These are phyloP conservation scores for Xylaria cubensis DNA, from an alignment of 495 filamentous ascomycete genomes.

Conservation along the genomic window DNA sequence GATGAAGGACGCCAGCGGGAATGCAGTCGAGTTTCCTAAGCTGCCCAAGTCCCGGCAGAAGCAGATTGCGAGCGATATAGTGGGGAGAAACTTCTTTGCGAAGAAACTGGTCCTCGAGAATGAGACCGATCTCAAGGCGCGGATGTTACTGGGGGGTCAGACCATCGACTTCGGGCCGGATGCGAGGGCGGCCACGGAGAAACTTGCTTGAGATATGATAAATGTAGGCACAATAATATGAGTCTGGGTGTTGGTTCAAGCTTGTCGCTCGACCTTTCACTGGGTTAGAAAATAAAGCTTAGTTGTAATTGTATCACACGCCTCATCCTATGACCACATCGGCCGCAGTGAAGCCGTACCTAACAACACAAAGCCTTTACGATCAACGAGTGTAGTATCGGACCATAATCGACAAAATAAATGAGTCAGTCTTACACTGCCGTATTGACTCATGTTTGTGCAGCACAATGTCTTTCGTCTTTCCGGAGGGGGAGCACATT, in stretches of 20 bases:
- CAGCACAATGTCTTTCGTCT: background rate
- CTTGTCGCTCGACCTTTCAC: background rate
- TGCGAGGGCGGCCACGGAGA: slow-evolving; percentile 19
- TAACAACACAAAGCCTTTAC: background rate
- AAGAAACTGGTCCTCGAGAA: slow-evolving; percentile 38
- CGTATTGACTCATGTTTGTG: background rate
- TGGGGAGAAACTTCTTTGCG: slow-evolving; percentile 30
- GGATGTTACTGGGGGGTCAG: slow-evolving; percentile 30
- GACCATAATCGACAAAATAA: background rate
- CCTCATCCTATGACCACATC: background rate
- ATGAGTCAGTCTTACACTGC: background rate
- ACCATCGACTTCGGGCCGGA: slow-evolving; percentile 37
- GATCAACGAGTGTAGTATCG: background rate
- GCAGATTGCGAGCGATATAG: slow-evolving; percentile 25
- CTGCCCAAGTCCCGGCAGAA: slow-evolving; percentile 15
- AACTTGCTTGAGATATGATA: slow-evolving; percentile 9
- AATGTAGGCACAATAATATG: background rate
- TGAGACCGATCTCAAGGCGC: slow-evolving; percentile 32
- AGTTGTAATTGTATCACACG: background rate
- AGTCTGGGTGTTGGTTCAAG: background rate
- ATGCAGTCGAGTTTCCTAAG: slow-evolving; percentile 47
- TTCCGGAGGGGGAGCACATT: background rate
- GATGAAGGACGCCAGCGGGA: slow-evolving; percentile 49
- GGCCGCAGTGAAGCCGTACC: background rate
- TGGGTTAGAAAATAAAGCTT: background rate